Evolutionary conservation across 2,329 filamentous ascomycete species (phyloP).

Genomic region (Nemania serpens): DNA sequence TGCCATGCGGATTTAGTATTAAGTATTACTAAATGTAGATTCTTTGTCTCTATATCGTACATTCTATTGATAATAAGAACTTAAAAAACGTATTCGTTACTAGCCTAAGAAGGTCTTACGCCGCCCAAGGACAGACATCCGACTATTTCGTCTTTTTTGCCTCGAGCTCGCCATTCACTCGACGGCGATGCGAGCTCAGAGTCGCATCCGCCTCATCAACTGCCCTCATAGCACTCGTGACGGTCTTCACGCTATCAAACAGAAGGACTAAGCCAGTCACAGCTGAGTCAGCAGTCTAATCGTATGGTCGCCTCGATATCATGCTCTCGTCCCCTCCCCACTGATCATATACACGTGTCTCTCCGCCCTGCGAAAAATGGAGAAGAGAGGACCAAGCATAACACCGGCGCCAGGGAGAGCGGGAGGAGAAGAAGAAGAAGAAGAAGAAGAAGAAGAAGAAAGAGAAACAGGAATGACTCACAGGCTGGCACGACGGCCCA

Average conservation of each 20-base stretch:
- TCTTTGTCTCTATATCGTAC: no score
- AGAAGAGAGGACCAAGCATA: no score
- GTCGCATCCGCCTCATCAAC: slow-evolving; percentile 35
- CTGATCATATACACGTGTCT: neutral
- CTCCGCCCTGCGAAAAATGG: neutral
- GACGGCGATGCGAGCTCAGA: slow-evolving; percentile 27
- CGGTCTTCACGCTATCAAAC: slow-evolving; percentile 34
- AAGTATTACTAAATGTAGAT: no score
- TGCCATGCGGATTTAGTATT: no score
- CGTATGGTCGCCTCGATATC: neutral
- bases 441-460: no score
- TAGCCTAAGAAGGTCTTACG: no score
- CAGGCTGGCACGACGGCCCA: slow-evolving; percentile 62
- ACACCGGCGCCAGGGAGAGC: no score
- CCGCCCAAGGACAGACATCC: neutral
- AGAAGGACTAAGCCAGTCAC: slow-evolving; percentile 34
- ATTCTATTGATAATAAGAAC: neutral
- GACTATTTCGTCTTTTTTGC: slow-evolving; percentile 34
- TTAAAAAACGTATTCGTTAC: neutral
- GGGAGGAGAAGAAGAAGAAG: neutral
- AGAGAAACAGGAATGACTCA: slow-evolving; percentile 44
- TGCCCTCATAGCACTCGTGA: slow-evolving; percentile 34
- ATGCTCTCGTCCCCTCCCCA: neutral
- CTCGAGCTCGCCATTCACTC: slow-evolving; percentile 17
- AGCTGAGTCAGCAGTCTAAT: neutral